Conservation (phyloP, 352 stramenopile genomes). For the Pythium folliculosum region DNA sequence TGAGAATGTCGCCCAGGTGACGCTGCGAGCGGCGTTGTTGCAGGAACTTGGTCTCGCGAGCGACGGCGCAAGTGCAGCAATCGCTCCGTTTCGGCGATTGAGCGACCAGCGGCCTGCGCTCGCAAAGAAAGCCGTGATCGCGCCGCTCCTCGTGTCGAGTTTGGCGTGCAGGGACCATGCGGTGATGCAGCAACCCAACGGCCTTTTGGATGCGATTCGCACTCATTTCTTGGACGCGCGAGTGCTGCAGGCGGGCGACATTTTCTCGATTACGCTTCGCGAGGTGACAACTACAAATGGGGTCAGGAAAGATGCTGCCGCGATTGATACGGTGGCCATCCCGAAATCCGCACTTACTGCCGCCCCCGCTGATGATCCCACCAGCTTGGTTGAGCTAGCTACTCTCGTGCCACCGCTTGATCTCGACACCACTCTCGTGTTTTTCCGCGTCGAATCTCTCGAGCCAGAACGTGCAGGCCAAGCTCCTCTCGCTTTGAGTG, state of each 20-base stretch:
- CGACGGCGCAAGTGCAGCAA: slow-evolving; percentile 1
- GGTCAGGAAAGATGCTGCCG: slow-evolving; percentile 9
- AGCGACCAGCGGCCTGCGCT: slow-evolving; percentile 51
- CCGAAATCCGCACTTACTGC: slow-evolving; percentile 20
- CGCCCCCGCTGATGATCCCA: background rate
- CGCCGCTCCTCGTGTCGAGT: slow-evolving; percentile 63
- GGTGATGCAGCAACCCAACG: slow-evolving; percentile 55
- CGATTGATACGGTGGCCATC: slow-evolving; percentile 49
- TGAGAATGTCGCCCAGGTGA: slow-evolving; percentile 32
- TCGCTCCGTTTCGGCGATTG: slow-evolving; percentile 45
- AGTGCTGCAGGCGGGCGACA: slow-evolving; percentile 66
- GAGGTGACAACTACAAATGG: slow-evolving; percentile 42
- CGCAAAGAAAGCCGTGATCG: slow-evolving; percentile 63
- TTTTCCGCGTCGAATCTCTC: slow-evolving; percentile 75
- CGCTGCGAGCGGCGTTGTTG: slow-evolving; percentile 35
- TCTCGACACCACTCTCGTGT: slow-evolving; percentile 69
- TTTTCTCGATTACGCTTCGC: slow-evolving; percentile 63
- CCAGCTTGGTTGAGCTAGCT: slow-evolving; percentile 6
- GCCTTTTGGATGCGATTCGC: slow-evolving; percentile 62
- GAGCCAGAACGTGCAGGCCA: slow-evolving; percentile 14
- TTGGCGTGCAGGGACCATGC: slow-evolving; percentile 59
- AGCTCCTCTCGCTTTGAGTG: slow-evolving; percentile 41
- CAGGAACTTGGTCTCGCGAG: slow-evolving; percentile 52
- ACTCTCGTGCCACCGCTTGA: slow-evolving; percentile 50
- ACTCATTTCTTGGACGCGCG: slow-evolving; percentile 54